Evolutionary conservation across 2,329 filamentous ascomycete species (phyloP).

Genomic region (Verruconis gallopava): DNA sequence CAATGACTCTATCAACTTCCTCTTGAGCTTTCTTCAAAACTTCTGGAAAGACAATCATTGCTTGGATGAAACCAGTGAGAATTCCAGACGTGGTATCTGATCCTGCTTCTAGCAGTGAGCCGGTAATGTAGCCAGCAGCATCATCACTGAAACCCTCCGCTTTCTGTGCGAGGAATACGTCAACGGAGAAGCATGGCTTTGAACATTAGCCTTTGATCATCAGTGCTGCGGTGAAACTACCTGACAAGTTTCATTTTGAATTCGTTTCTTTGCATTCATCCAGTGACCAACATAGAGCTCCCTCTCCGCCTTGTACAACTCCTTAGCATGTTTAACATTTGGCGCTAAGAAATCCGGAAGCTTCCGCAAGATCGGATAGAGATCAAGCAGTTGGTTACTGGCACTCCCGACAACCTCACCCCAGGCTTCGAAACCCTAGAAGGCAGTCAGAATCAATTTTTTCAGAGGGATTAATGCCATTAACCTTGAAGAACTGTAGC

Average conservation of each 20-base stretch:
- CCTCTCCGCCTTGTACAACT: slow-evolving; percentile 39
- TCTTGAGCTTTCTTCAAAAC: slow-evolving; percentile 15
- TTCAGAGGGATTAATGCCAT: no score
- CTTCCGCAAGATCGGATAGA: no score
- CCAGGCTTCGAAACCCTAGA: no score
- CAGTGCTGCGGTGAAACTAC: no score
- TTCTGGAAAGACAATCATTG: slow-evolving; percentile 17
- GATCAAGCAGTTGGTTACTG: no score
- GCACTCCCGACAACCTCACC: no score
- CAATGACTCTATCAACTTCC: slow-evolving; percentile 20
- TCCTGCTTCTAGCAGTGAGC: slow-evolving; percentile 19
- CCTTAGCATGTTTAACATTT: slow-evolving; percentile 45
- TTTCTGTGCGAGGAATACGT: slow-evolving; percentile 15
- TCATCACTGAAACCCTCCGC: slow-evolving; percentile 20
- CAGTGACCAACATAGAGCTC: slow-evolving; percentile 25
- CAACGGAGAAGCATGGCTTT: slow-evolving; percentile 16
- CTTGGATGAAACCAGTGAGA: slow-evolving; percentile 18
- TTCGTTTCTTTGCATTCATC: slow-evolving; percentile 16
- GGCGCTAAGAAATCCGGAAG: neutral
- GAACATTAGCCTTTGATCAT: slow-evolving; percentile 18
- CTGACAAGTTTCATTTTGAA: no score
- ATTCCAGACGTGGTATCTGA: slow-evolving; percentile 19
- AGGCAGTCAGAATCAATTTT: no score
- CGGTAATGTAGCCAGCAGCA: slow-evolving; percentile 17
- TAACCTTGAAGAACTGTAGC: slow-evolving; percentile 20